Evolutionary conservation across 768 basidiomycete genomes (phyloP), one percentile per base, ranked within the genome.

Genomic region (Boletus fagicola): DNA sequence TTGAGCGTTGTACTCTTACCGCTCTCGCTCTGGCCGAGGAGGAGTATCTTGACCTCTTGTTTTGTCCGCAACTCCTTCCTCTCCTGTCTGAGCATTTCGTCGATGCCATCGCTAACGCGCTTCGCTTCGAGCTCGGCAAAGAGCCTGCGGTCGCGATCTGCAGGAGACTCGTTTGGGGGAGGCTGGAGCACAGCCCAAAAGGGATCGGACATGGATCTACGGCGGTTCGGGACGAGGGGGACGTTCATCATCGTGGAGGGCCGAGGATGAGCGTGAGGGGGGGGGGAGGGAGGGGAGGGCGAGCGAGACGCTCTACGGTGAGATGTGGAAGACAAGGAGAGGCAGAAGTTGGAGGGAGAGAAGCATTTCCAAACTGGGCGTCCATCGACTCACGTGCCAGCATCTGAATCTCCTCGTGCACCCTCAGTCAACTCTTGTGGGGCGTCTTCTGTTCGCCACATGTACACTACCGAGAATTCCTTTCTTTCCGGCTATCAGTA

Each of bases 1-100:
- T 92, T 92, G 65, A 92, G 78, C 9, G 90, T 90, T 10, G 91
- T 93, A 68, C 88, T 90, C 78, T 92, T 93, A 40, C 90, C 91
- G 65, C 88, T 91, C 79, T 92, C 90, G 59, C 90, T 92, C 80
- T 93, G 91, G 51, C 91, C 91, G 42, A 93, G 83, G 59, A 93
- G 78, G 53, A 93, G 77, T 51, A 93, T 83, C 68, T 86, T 87
- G 72, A 92, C 83, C 66, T 85, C 83, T 61, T 83, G 78, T 61
- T 80, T 83, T 39, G 72, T 69, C 70, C 80, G 85, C 74, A 80
- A 85, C 60, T 87, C 84, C 53, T 77, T 80, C 56, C 79, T 74
- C 65, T 92, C 90, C 62, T 77, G 75, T 56, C 82, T 80, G 67
- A 94, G 77, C 82, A 86, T 84, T 60, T 87, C 85, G 73, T 94